Evolutionary conservation across 176 grass and related monocot genomes (phyloP), one percentile per base, ranked within the genome.

Genomic region (Stipa capillata): DNA sequence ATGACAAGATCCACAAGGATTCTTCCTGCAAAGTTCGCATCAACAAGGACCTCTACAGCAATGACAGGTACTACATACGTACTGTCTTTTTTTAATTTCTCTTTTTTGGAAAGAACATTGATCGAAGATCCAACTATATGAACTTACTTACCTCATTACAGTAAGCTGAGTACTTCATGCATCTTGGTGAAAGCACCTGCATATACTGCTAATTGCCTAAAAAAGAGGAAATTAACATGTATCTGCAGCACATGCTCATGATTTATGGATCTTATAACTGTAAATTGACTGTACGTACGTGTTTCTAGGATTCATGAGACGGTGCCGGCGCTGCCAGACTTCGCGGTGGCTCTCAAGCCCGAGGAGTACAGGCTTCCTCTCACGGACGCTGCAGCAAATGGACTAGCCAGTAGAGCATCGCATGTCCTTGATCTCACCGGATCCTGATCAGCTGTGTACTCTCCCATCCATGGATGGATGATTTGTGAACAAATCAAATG

Each of bases 1-100:
- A 85, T 25, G 95, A 98, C 65, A 98, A 98, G 83, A 98, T 98
- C 43, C 95, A 93, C 15, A 98, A 94, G 85, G 91, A 90, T 24
- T 85, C 85, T 15, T 83, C 79, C 64, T 83, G 74, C 88, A 94
- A 90, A 40, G 79, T 83, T 49, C 63, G 82, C 53, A 90, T 94
- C 55, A 90, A 90, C 68, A 85, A 73, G 54, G 85, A 90, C 56
- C 85, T 94, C 75, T 94, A 94, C 82, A 83, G 57, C 81, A 68
- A 88, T 42, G 71, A 91, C 40, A 82, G 88, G 88, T 87, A 65
- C 20, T n/a, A n/a, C n/a, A n/a, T 9, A 14, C 31, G 3, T 0
- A 42, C 41, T 18, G 11, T 0, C 23, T 11, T n/a, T n/a, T n/a
- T n/a, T n/a, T n/a, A n/a, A 58, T 31, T 1, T 17, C 18, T 20